A percentile compares a stretch with the other conserved stretches of the same genome.
These are phyloP conservation scores for Neofusicoccum laricinum DNA, from an alignment of 2,329 filamentous ascomycete genomes.

Conservation along the genomic window DNA sequence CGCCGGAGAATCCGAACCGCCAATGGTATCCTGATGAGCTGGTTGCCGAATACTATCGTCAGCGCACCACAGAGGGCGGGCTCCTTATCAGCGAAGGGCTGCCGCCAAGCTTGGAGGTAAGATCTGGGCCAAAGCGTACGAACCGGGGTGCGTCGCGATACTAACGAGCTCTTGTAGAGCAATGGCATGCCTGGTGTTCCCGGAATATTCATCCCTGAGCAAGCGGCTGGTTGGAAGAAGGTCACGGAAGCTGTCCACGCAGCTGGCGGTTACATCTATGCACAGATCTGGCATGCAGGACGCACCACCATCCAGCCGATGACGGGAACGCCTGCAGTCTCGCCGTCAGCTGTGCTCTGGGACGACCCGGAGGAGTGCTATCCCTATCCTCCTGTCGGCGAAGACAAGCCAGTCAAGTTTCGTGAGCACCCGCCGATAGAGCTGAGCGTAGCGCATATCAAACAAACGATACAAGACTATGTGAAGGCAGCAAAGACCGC, in stretches of 20 bases:
- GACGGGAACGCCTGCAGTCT: conserved; percentile 38
- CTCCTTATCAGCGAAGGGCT: conserved; percentile 60
- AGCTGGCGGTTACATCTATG: conserved; percentile 49
- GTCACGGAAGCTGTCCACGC: conserved; percentile 52
- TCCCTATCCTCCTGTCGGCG: conserved; percentile 38
- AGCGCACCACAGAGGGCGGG: conserved; percentile 54
- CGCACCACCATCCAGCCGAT: conserved; percentile 41
- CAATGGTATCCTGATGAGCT: conserved; percentile 49
- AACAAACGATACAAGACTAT: conserved; percentile 40
- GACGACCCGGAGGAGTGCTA: conserved; percentile 44
- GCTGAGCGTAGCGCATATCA: conserved; percentile 47
- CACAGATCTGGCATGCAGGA: conserved; percentile 48
- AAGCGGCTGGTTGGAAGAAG: conserved; percentile 50
- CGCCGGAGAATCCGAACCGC: conserved; percentile 47
- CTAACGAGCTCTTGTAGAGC: background rate
- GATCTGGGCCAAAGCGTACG: background rate
- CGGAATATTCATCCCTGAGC: conserved; percentile 35
- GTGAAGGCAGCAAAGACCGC: conserved; percentile 49
- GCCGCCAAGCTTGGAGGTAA: conserved; percentile 45
- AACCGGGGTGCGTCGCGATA: background rate
- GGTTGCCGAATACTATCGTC: conserved; percentile 52
- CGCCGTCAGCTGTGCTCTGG: conserved; percentile 45
- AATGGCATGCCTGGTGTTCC: conserved; percentile 33
- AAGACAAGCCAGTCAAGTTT: conserved; percentile 31
- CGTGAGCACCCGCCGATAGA: conserved; percentile 33